phyloP scores from a whole-genome alignment of 1,139 yeast species.

The Geotrichum siamense region DNA sequence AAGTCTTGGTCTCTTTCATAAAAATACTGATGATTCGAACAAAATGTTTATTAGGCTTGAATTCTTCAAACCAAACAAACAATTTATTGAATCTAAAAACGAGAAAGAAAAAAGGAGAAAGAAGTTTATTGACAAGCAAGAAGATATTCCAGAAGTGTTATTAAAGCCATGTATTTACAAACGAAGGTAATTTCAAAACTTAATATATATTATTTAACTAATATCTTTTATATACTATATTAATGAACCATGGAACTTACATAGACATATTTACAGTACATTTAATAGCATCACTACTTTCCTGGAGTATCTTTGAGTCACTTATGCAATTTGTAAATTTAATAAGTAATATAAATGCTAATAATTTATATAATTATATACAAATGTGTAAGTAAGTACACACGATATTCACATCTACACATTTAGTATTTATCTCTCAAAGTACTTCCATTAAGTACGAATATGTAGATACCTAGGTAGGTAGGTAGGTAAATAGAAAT shows the following conservation, averaged over 20 bases:
- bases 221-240: slow-evolving; percentile 1
- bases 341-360: no score
- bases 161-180: slow-evolving; percentile 94
- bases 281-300: no score
- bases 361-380: no score
- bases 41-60: slow-evolving; percentile 94
- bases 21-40: slow-evolving; percentile 76
- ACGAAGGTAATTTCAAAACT: slow-evolving; percentile 73
- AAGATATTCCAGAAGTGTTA: slow-evolving; percentile 55
- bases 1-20: slow-evolving; percentile 77
- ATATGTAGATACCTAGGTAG: no score
- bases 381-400: no score
- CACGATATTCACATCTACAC: no score
- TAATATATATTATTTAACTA: no score
- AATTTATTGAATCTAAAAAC: slow-evolving; percentile 57
- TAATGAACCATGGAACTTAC: neutral
- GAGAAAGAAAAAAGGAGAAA: slow-evolving; percentile 44
- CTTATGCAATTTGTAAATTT: no score
- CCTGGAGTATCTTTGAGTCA: no score
- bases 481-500: no score
- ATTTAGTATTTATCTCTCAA: no score
- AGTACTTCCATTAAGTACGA: no score
- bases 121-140: slow-evolving; percentile 63
- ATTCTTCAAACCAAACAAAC: slow-evolving; percentile 71
- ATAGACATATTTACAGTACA: neutral